These are phyloP conservation scores for Fusarium chuoi DNA, from an alignment of 2,329 filamentous ascomycete genomes.

Conservation along the genomic window DNA sequence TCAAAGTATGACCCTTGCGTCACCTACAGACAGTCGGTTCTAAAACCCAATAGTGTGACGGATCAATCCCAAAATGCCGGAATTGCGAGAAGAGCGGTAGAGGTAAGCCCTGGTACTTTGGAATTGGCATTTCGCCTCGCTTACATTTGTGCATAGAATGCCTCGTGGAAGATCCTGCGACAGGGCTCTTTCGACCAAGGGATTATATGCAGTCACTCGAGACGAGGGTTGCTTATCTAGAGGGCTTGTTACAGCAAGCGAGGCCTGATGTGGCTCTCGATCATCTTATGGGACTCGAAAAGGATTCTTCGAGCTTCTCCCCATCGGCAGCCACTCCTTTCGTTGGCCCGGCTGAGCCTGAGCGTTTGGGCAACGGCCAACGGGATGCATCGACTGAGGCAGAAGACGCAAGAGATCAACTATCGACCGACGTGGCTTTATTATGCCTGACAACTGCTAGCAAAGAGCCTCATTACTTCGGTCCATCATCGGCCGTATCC, in stretches of 20 bases:
- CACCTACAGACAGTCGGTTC: not conserved
- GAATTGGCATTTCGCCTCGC: not conserved
- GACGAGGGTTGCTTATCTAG: conserved; percentile 25
- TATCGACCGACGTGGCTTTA: conserved; percentile 28
- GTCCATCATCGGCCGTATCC: conserved; percentile 26
- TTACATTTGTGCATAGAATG: conserved; percentile 5
- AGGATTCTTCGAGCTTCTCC: not conserved
- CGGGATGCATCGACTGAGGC: not conserved
- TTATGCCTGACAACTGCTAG: conserved; percentile 25
- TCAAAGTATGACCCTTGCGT: conserved; percentile 8
- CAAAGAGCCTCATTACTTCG: conserved; percentile 34
- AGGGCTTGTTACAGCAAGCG: conserved; percentile 23
- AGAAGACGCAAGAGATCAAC: conserved; percentile 24
- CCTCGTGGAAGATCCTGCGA: conserved; percentile 30
- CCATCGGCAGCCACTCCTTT: not conserved
- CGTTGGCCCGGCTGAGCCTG: not conserved
- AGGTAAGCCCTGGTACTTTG: not conserved
- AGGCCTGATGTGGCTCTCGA: conserved; percentile 24
- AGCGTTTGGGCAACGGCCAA: not conserved
- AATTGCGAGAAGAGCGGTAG: conserved; percentile 20
- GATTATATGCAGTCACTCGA: conserved; percentile 31
- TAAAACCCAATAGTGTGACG: conserved; percentile 20
- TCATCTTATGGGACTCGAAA: conserved; percentile 18
- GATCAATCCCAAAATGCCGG: conserved; percentile 17
- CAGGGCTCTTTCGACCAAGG: conserved; percentile 23